Base-by-base conservation (phyloP, 257 asterid genomes). In the Vinca minor region DNA sequence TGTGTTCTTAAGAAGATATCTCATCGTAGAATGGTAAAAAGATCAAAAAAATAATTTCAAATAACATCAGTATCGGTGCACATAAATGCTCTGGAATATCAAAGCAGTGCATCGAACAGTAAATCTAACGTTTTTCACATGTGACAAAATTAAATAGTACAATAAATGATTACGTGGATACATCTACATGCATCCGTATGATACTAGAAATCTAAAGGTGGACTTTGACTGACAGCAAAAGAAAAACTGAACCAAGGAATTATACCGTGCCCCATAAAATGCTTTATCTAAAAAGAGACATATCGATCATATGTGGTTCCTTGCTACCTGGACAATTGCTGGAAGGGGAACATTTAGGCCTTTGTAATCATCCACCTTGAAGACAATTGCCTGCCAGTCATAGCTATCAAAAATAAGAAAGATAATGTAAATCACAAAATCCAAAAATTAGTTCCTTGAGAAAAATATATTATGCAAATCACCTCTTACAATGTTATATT, bases 271-370 rank as follows among this genome's bases (percentile, higher is more conserved):
- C n/a, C n/a, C n/a, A n/a, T n/a, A n/a, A n/a, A n/a, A n/a, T n/a
- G n/a, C n/a, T n/a, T n/a, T n/a, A n/a, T n/a, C n/a, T n/a, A n/a
- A n/a, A n/a, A n/a, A n/a, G n/a, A n/a, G n/a, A n/a, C n/a, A n/a
- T n/a, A n/a, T n/a, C n/a, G n/a, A n/a, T n/a, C n/a, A 50, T 56
- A 36, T 46, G 56, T 49, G 63, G 61, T 60, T 69, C 54, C 74
- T 70, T 48, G 41, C 61, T 67, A 89, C 96, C 98, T 92, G 98
- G 71, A 87, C 78, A 56, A 93, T 83, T 23, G 92, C 96, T 55
- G 98, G 98, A 75, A 93, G 94, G 67, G 97, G 98, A 65, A 93
- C 94, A 73, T 69, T 75, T 70, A 89, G 89, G 73, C 81, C 89
- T 76, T 80, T 84, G 89, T 82, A 93, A 50, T 86, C 88, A 52